A percentile compares a stretch with the other conserved stretches of the same genome.
Conservation (phyloP, 192 early-diverging fungal species). For the Phlyctochytrium bullatum region DNA sequence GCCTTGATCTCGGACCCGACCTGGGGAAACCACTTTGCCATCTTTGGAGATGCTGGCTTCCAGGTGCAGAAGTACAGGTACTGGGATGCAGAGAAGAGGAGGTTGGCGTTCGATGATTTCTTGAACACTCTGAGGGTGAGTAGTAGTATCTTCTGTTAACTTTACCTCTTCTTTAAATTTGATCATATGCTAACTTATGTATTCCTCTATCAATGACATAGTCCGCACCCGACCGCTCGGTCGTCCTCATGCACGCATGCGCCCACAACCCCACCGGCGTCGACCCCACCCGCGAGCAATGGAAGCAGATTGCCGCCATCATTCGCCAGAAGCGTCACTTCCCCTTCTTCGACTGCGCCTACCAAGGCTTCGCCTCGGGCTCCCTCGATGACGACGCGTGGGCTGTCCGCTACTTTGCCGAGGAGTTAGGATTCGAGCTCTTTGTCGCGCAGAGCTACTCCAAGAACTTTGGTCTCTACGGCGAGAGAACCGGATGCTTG, state of each 20-base stretch:
- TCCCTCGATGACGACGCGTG: conserved; percentile 87
- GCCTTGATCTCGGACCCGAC: conserved; percentile 90
- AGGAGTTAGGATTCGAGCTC: conserved; percentile 87
- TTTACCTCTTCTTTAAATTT: not conserved
- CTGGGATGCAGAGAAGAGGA: conserved; percentile 76
- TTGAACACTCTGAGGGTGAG: conserved; percentile 56
- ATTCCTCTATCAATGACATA: too few species aligned
- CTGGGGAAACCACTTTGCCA: conserved; percentile 92
- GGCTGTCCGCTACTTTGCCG: conserved; percentile 91
- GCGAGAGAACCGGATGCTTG: conserved; percentile 85
- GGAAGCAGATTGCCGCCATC: conserved; percentile 86
- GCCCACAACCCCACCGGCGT: conserved; percentile 99
- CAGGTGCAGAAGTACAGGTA: conserved; percentile 84
- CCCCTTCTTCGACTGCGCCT: conserved; percentile 98
- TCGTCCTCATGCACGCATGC: conserved; percentile 91
- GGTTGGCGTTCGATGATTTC: conserved; percentile 78
- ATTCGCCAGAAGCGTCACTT: conserved; percentile 76
- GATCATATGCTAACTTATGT: conserved; percentile 12
- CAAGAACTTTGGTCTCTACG: conserved; percentile 99
- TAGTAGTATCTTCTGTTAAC: not conserved
- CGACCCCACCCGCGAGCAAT: conserved; percentile 92
- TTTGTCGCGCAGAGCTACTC: conserved; percentile 90
- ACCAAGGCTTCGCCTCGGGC: conserved; percentile 98
- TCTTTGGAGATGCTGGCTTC: conserved; percentile 84
- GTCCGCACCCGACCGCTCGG: conserved; percentile 72